Percentiles rank a stretch among this genome's conserved stretches.
Conservation (phyloP, 2,329 filamentous ascomycete species). For the Ceratocystis lukuohia region DNA sequence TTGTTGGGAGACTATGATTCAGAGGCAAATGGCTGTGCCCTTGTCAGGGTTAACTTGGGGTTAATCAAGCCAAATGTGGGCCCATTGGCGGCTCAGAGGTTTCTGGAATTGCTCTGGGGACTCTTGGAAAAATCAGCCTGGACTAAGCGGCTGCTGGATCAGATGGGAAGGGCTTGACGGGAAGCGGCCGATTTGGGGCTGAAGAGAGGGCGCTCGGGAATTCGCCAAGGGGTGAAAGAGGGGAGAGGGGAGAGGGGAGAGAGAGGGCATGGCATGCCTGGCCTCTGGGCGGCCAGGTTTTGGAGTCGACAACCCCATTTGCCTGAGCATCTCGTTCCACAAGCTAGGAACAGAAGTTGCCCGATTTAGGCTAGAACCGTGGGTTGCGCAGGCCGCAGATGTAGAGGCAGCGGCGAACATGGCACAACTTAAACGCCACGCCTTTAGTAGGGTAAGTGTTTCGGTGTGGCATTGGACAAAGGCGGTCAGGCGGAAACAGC, state of each 20-base stretch:
- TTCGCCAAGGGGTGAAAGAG: neutral
- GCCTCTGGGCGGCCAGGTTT: too few species aligned
- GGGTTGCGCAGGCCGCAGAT: neutral
- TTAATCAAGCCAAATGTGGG: neutral
- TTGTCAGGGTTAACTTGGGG: neutral
- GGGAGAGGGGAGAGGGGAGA: too few species aligned
- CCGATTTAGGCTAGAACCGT: neutral
- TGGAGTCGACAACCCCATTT: too few species aligned
- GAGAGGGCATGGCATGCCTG: too few species aligned
- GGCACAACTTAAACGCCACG: neutral
- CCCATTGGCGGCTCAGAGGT: neutral
- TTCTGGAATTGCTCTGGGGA: neutral
- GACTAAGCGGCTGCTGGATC: neutral
- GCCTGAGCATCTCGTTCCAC: neutral
- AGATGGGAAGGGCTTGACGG: neutral
- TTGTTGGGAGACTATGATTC: neutral
- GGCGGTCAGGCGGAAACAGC: neutral
- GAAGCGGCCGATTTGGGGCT: neutral
- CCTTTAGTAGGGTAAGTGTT: neutral
- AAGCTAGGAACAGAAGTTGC: neutral
- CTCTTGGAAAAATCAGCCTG: too few species aligned
- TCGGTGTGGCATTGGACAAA: constrained; percentile 14
- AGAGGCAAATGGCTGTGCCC: neutral
- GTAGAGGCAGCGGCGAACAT: neutral
- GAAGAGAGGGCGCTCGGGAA: neutral